A percentile compares a stretch with the other conserved stretches of the same genome.
These are phyloP conservation scores for Plasmodium ovale DNA, from an alignment of 169 alveolate genomes.

Conservation along the genomic window DNA sequence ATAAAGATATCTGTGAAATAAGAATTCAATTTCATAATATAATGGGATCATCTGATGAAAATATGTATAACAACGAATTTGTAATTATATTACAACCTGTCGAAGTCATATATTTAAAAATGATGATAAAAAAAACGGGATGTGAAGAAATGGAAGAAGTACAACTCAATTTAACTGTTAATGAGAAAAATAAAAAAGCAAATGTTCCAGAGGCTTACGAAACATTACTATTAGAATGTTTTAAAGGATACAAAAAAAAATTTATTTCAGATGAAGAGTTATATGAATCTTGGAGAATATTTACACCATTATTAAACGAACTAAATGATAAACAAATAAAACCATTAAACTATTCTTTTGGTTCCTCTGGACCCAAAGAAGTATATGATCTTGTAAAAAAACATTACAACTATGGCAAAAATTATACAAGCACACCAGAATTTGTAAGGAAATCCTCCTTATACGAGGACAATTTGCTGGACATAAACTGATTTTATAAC, in stretches of 20 bases:
- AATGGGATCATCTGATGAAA: conserved; percentile 78
- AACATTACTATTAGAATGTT: conserved; percentile 77
- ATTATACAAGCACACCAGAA: conserved; percentile 66
- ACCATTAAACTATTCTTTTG: conserved; percentile 83
- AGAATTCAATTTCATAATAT: conserved; percentile 78
- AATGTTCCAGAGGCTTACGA: conserved; percentile 85
- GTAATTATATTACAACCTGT: conserved; percentile 82
- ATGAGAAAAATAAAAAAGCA: conserved; percentile 69
- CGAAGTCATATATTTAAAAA: conserved; percentile 81
- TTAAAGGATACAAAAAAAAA: conserved; percentile 78
- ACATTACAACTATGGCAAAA: conserved; percentile 73
- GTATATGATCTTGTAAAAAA: conserved; percentile 76
- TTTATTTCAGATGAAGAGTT: conserved; percentile 83
- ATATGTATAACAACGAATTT: conserved; percentile 76
- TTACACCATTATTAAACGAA: conserved; percentile 82
- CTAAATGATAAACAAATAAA: conserved; percentile 73
- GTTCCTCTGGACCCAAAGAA: conserved; percentile 82
- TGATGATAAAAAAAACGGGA: conserved; percentile 82
- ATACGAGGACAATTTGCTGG: conserved; percentile 57
- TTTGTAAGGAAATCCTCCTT: conserved; percentile 61
- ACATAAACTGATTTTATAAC: conserved; percentile 23
- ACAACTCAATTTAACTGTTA: conserved; percentile 79
- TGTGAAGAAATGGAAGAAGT: conserved; percentile 80
- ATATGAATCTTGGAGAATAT: conserved; percentile 85
- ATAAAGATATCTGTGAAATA: conserved; percentile 80